These are phyloP conservation scores for Pyrus hybrid DNA, from an alignment of 331 rosid species.

Conservation along the genomic window DNA sequence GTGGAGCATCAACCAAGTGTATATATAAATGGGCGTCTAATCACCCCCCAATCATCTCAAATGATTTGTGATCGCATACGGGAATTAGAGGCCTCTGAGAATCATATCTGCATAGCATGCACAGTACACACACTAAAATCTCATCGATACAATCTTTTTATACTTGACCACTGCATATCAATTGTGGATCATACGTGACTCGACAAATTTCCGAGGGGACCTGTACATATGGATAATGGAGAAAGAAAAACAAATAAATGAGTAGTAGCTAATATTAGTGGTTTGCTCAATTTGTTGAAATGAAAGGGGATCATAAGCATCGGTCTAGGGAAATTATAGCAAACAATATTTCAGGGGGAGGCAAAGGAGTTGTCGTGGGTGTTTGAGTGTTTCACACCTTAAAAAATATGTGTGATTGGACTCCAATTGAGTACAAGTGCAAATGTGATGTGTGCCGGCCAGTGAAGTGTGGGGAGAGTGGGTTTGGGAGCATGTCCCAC, in stretches of 20 bases:
- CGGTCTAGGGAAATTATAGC: not conserved
- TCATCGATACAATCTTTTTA: not conserved
- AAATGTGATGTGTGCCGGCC: not conserved
- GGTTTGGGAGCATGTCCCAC: conserved; percentile 1
- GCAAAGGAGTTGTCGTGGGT: not conserved
- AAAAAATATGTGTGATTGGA: not conserved
- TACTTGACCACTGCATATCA: not conserved
- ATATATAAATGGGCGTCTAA: conserved; percentile 23
- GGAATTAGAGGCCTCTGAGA: not conserved
- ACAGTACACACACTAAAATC: not conserved
- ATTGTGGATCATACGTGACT: not conserved
- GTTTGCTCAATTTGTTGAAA: not conserved
- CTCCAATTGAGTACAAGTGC: conserved; percentile 6
- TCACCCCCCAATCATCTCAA: conserved; percentile 22
- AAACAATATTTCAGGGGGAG: not conserved
- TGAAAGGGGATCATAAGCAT: not conserved
- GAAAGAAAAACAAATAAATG: not conserved
- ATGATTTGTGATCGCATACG: conserved; percentile 4
- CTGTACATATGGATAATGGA: not conserved
- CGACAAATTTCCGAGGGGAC: not conserved
- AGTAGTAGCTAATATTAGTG: not conserved
- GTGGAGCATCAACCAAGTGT: conserved; percentile 13
- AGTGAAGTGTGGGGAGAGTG: not conserved
- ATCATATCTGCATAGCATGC: not conserved
- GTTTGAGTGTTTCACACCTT: not conserved